Base-by-base conservation (phyloP, 306 rosid genomes). In the Pterocarpus santalinus region DNA sequence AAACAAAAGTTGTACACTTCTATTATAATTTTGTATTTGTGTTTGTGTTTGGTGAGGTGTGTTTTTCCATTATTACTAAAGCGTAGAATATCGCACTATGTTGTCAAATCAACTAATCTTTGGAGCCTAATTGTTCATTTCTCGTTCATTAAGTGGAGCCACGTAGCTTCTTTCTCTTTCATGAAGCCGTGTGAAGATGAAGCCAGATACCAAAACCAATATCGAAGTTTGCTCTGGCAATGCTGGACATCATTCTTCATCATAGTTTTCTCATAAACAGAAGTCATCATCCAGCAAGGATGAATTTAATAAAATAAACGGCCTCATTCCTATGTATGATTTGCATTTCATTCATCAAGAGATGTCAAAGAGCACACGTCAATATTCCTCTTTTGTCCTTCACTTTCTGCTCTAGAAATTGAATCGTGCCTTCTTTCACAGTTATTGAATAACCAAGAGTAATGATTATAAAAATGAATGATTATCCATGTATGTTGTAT, bases 1-100 rank as follows among this genome's bases (percentile, higher is more conserved):
- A 16, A 62, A 8, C 35, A 43, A 32, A 75, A 65, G 13, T 75
- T 43, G 46, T 16, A 14, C 58, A 7, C 12, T 8, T 22, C 14
- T 0, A 39, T 32, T 64, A 9, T 10, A 47, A 76, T 49, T 46
- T 43, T 76, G 41, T 8, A 35, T 49, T 15, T 51, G 80, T 15
- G 73, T 5, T 41, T 35, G 80, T 15, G 81, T 77, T 76, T 52
- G 74, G 74, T 65, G 53, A 65, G 10, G 73, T 53, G 56, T 68
- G 71, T 38, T 62, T 75, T 46, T 62, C 61, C 5, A n/a, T 5
- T 33, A 75, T 33, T 22, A 61, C 38, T 32, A 46, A 11, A 51
- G 22, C 15, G 57, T 51, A 51, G 17, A 51, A 14, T 38, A 1
- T 39, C 39, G 72, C 34, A 66, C n/a, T 16, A 2, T 8, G 72